These are phyloP conservation scores for Crithidia fasciculata DNA, from an alignment of 208 protist species.

Conservation along the genomic window DNA sequence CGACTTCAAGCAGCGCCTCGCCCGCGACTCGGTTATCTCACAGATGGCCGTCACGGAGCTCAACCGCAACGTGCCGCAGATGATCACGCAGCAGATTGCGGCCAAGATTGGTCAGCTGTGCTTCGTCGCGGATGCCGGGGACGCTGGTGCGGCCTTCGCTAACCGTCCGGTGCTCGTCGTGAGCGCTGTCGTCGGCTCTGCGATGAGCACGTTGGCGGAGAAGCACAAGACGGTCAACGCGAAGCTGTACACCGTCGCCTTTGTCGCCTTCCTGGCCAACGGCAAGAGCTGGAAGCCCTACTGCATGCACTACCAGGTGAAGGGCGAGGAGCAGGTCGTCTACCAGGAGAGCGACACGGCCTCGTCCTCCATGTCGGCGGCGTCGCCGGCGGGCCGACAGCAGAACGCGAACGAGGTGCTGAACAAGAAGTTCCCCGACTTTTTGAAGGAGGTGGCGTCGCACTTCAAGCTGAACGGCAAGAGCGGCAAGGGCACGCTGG, in stretches of 20 bases:
- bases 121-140: constrained; percentile 40
- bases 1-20: constrained; percentile 38
- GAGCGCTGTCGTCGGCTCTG: constrained; percentile 41
- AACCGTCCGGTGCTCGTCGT: constrained; percentile 43
- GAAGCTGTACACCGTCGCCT: constrained; percentile 44
- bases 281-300: constrained; percentile 50
- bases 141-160: constrained; percentile 25
- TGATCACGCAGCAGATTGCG: constrained; percentile 62
- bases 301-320: constrained; percentile 61
- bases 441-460: constrained; percentile 40
- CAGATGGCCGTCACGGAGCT: constrained; percentile 54
- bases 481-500: constrained; percentile 26
- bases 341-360: constrained; percentile 21
- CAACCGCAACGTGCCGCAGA: constrained; percentile 39
- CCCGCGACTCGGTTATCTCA: constrained; percentile 30
- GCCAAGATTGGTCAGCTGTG: constrained; percentile 59
- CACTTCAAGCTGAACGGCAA: constrained; percentile 37
- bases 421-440: constrained; percentile 41
- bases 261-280: constrained; percentile 51
- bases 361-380: constrained; percentile 10
- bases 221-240: constrained; percentile 18
- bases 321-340: constrained; percentile 36
- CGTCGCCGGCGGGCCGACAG: constrained; percentile 12
- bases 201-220: constrained; percentile 19
- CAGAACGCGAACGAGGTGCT: constrained; percentile 45